Evolutionary conservation across 2,329 filamentous ascomycete genomes (phyloP), one percentile per base, ranked within the genome.

Genomic region (Pseudophaeomoniella oleicola): DNA sequence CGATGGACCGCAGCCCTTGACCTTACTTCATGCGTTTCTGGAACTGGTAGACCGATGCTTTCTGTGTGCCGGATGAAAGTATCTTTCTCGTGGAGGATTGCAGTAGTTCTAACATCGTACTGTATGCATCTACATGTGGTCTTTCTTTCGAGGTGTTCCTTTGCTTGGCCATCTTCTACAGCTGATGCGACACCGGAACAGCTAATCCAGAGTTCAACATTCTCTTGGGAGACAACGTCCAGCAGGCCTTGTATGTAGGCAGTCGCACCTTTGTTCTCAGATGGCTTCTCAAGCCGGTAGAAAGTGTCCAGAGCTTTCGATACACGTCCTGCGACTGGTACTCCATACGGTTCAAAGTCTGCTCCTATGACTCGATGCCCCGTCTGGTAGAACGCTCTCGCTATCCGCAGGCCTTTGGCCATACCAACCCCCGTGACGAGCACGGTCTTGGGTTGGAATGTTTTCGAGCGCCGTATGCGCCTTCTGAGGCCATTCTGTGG

Each of bases 391-490:
- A 85, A 79, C 3, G 71, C 54, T 19, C 81, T 70, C 3, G 80
- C 77, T 5, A 87, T 58, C 0, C 64, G 59, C 3, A 86, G 63
- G 3, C 79, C 81, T 51, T 84, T 81, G 31, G 72, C 66, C 69
- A 83, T 86, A 32, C 74, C 72, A 2, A 85, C 66, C 2, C 81
- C 81, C 0, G 81, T 85, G 30, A 87, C 69, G 11, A 87, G 66
- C 22, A 86, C 60, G 0, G 69, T 80, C 37, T 64, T 67, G 1
- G 59, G 58, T 19, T 56, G 52, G 46, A 62, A 63, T 5, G 48
- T 50, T 2, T 56, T 51, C 39, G 55, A 49, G 10, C 45, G 42
- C 3, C 50, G 47, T 12, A 47, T 46, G 14, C 40, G 45, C 41
- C 50, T 42, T 19, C 50, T 48, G 36, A 41, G 46, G 34, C 29